Evolutionary conservation across 2,329 filamentous ascomycete species (phyloP).

Genomic region (Gaeumannomyces sp.): DNA sequence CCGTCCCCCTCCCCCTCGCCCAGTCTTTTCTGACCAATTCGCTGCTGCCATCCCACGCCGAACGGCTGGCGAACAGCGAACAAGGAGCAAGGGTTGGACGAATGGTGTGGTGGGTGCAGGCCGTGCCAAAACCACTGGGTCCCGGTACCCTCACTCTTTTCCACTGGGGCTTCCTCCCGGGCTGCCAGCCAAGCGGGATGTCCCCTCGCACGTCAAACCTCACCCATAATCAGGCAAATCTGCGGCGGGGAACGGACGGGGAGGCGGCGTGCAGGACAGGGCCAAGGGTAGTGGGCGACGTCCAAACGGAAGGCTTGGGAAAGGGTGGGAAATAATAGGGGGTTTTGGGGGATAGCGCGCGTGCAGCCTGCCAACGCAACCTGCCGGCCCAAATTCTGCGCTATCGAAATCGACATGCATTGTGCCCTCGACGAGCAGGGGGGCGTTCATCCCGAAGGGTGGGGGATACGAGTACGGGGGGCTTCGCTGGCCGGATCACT

Average conservation of each 20-base stretch:
- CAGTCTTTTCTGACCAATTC: background rate
- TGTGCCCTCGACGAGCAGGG: slow-evolving; percentile 8
- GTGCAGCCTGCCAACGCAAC: background rate
- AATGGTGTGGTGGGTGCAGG: background rate
- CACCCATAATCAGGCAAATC: background rate
- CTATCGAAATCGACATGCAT: slow-evolving; percentile 17
- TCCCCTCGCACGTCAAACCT: background rate
- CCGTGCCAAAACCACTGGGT: background rate
- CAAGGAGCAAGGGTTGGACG: background rate
- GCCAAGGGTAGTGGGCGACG: background rate
- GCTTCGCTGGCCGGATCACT: too few relatives aligned
- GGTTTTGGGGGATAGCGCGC: background rate
- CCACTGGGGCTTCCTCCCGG: background rate
- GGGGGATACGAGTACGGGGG: background rate
- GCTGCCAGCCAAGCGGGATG: background rate
- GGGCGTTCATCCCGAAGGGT: background rate
- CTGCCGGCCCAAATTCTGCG: background rate
- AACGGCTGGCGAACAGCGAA: background rate
- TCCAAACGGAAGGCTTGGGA: background rate
- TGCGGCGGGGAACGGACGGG: slow-evolving; percentile 1
- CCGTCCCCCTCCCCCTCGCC: background rate
- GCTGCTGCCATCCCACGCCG: background rate
- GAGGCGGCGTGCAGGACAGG: background rate
- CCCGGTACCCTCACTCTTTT: background rate
- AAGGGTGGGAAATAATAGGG: background rate